These are phyloP conservation scores for Gnomoniopsis smithogilvyi DNA, from an alignment of 2,329 filamentous ascomycete genomes.

Conservation along the genomic window DNA sequence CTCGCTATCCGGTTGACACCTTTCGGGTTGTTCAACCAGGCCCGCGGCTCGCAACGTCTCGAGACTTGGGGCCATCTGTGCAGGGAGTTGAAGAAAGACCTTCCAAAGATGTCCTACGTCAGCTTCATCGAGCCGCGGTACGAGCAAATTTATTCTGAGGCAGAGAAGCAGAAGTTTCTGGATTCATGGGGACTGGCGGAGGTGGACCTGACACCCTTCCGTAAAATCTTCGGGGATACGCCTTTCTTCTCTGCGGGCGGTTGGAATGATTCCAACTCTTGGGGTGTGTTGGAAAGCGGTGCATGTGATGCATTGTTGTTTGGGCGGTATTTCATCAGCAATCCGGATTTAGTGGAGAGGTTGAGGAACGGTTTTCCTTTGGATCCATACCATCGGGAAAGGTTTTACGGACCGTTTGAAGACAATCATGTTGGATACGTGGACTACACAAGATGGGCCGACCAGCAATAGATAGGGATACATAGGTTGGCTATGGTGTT, in stretches of 20 bases:
- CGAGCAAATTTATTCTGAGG: conserved; percentile 28
- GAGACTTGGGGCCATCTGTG: conserved; percentile 55
- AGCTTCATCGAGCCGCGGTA: conserved; percentile 54
- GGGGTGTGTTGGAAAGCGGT: conserved; percentile 23
- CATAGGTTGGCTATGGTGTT: neutral
- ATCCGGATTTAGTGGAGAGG: conserved; percentile 41
- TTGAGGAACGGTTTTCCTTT: conserved; percentile 34
- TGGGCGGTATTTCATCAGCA: conserved; percentile 40
- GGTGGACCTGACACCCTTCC: conserved; percentile 14
- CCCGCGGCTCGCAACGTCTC: conserved; percentile 49
- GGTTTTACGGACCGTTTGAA: conserved; percentile 32
- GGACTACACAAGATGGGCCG: conserved; percentile 12
- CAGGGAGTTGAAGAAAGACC: conserved; percentile 38
- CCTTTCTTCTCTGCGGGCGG: conserved; percentile 30
- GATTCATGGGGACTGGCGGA: conserved; percentile 10
- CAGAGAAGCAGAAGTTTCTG: conserved; percentile 24
- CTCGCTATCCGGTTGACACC: conserved; percentile 52
- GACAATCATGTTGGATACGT: conserved; percentile 9
- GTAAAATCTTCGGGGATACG: conserved; percentile 18
- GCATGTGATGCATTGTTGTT: conserved; percentile 31
- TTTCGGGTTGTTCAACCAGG: conserved; percentile 49
- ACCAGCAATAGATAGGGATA: conserved; percentile 1
- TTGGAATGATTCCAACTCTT: conserved; percentile 23
- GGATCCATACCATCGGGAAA: conserved; percentile 31
- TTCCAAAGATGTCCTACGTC: conserved; percentile 51